Base-by-base conservation (phyloP, 306 rosid genomes). In the Arachis hypogaea region DNA sequence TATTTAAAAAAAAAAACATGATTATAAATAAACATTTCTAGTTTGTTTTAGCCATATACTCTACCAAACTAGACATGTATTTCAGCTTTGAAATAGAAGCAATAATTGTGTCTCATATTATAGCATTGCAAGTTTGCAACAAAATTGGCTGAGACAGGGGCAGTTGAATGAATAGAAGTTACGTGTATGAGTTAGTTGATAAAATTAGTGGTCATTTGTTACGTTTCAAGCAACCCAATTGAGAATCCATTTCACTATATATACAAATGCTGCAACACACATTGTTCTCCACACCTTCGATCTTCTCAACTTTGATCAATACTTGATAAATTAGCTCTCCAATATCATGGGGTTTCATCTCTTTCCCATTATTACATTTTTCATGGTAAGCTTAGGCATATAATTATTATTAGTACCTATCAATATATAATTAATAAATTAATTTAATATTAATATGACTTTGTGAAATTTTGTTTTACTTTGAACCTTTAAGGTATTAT, bases 101-200 rank as follows among this genome's bases (percentile, higher is more conserved):
- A 22, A 22, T 22, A 22, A 22, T 22, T 22, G 28, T 72, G 82
- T 67, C 84, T 80, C 74, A 67, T 55, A 16, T 42, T 75, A 77
- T 68, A 10, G 77, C 70, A 80, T 71, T 69, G 81, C 16, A 16
- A 16, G 16, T 16, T 16, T 16, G 16, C 59, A 50, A 29, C 46
- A 74, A 16, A 69, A 43, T 77, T 54, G 11, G 76, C 78, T 11
- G 78, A 79, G 83, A 9, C 76, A 11, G 9, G 68, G 86, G 80
- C 77, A 81, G 93, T 89, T 91, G 90, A 76, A 71, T 87, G 40
- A 22, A 22, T 22, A 1, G 33, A 59, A 67, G 33, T 36, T 83
- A 46, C 43, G 76, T 72, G 72, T 68, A 67, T 22, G 28, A 66
- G 22, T 5, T 11, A 5, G 74, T 57, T 66, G 76, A 52, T 59